Base-by-base conservation (phyloP, 108 stramenopile genomes). In the Skeletonema marinoi region DNA sequence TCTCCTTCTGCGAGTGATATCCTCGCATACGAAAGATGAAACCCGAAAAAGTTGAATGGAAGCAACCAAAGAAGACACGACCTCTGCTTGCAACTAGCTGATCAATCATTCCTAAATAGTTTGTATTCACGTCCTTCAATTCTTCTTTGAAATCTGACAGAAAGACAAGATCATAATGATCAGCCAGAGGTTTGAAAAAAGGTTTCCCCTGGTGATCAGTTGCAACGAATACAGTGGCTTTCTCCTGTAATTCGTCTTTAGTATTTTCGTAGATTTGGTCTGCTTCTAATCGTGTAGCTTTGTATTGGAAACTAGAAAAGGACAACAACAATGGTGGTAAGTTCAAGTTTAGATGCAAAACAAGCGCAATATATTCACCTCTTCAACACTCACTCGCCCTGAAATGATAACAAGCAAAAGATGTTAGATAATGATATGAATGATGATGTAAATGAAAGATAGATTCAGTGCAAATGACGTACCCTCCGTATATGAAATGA, bases 1-100 rank as follows among this genome's bases (percentile, higher is more conserved):
- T 86, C 33, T 88, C 78, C 64, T 89, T 89, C 59, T 86, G 84
- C 3, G 86, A 78, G 39, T 90, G 88, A 70, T 95, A 93, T 10
- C 92, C 95, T 8, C 95, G 68, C 79, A 93, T 73, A 29, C 97
- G 83, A 56, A 89, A 86, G 61, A 97, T 95, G 81, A 93, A 96
- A 3, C 91, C 91, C 3, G 90, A 82, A 58, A 95, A 93, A 0
- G 97, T 96, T 4, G 90, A 92, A 65, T 85, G 92, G 65, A 74
- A 94, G 19, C 92, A 89, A 3, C 93, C 93, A 42, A 84, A 78
- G 72, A 94, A 94, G 16, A 78, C 78, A n/a, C 92, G 68, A 4
- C 93, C 95, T 38, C 84, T 36, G 16, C 90, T 89, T 32, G 94
- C 93, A 35, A 97, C 80, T 17, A 93, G 62, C 69, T 92, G 92